phyloP scores from a whole-genome alignment of 2,329 filamentous ascomycete species.

The Pestalotiopsis sp. region DNA sequence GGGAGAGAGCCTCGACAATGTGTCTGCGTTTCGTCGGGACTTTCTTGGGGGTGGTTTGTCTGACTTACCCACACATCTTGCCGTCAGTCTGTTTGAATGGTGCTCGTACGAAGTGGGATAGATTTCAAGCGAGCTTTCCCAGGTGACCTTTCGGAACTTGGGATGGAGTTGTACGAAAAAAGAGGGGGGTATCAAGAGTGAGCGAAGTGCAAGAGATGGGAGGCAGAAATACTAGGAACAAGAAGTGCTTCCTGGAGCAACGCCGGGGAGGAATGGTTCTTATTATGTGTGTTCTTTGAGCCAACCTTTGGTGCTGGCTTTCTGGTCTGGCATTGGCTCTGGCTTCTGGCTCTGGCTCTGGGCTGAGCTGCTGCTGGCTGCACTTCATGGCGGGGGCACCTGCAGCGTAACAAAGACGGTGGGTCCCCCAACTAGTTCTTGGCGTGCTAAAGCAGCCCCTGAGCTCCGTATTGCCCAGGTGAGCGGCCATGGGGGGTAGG shows the following conservation, averaged over 20 bases:
- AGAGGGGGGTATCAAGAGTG: background rate
- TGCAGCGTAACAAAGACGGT: background rate
- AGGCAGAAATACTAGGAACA: conserved; percentile 11
- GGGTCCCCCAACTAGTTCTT: background rate
- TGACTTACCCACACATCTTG: conserved; percentile 14
- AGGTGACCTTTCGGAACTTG: background rate
- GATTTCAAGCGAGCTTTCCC: background rate
- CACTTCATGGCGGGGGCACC: background rate
- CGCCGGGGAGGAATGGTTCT: background rate
- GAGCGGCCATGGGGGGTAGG: background rate
- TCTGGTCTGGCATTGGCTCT: background rate
- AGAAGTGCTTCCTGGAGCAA: background rate
- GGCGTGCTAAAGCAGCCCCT: background rate
- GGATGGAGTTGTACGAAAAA: background rate
- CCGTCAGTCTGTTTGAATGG: conserved; percentile 3
- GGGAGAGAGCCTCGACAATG: background rate
- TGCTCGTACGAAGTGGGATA: background rate
- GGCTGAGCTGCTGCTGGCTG: background rate
- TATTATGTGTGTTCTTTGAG: background rate
- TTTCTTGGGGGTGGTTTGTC: background rate
- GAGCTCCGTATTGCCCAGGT: background rate
- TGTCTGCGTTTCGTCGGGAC: background rate
- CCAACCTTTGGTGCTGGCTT: background rate
- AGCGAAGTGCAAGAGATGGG: conserved; percentile 1
- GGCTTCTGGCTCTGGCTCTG: background rate